Evolutionary conservation across 108 stramenopile genomes (phyloP), one percentile per base, ranked within the genome.

Genomic region (Nitzschia sp.): DNA sequence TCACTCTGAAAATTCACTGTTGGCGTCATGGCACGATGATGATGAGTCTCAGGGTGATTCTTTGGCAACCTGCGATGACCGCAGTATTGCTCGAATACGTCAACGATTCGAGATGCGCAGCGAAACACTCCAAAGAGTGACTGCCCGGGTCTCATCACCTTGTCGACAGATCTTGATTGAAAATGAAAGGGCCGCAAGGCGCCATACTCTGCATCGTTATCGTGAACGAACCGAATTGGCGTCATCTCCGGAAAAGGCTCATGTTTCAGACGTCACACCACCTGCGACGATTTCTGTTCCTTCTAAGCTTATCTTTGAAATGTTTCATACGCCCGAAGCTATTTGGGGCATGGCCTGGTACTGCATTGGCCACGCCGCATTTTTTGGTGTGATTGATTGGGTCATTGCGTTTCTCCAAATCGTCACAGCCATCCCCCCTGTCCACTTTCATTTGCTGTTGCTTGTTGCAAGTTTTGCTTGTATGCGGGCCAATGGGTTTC

Each of bases 401-500:
- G 11, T 3, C 1, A 0, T 19, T 3, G 14, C 6, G 20, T 15
- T 20, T 12, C 22, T 46, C n/a, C 10, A 40, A 22, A 20, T 2
- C 12, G 7, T 12, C 10, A 44, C 14, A 22, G 43, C n/a, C n/a
- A 39, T 62, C 24, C 57, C 29, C 1, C 38, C 37, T 11, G 21
- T 25, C 8, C 26, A 15, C 14, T 51, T 52, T 52, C 34, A 65
- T 39, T 2, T 38, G 7, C 34, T 17, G 7, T 15, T 65, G n/a
- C 51, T 65, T 2, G 0, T 65, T 17, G 17, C 3, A 2, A 26
- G 64, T 14, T n/a, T 65, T 19, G 17, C 17, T 14, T 10, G 8
- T n/a, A 53, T 65, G 51, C 64, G 64, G 19, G 21, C 5, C 34
- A 65, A 65, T 38, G 64, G 64, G 10, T 52, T 51, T 53, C 29